Evolutionary conservation across 805 yeast genomes (phyloP).

Genomic region (Naumovozyma dairenensis): DNA sequence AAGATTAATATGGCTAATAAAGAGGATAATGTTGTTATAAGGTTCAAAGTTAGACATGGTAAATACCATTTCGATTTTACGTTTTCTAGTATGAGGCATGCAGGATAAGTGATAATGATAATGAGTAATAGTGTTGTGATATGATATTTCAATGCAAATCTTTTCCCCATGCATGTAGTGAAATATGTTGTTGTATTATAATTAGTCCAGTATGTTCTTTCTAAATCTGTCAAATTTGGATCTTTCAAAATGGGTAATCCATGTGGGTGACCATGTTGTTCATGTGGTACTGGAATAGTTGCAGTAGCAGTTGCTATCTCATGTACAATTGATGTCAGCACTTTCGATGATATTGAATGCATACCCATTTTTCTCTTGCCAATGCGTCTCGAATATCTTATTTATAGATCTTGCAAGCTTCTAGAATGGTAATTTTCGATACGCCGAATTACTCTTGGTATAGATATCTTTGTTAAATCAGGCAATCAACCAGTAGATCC

Average conservation of each 20-base stretch:
- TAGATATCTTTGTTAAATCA: too few relatives aligned
- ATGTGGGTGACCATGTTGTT: conserved; percentile 39
- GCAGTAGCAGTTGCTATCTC: conserved; percentile 6
- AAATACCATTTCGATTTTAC: conserved; percentile 49
- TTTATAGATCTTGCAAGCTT: too few relatives aligned
- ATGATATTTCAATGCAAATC: conserved; percentile 47
- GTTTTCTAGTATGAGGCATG: conserved; percentile 53
- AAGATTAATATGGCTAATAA: conserved; percentile 48
- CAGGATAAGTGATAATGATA: conserved; percentile 54
- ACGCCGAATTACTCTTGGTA: too few relatives aligned
- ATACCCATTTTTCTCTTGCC: too few relatives aligned
- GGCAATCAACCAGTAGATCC: too few relatives aligned
- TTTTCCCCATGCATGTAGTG: conserved; percentile 39
- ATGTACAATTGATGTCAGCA: too few relatives aligned
- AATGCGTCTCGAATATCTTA: too few relatives aligned
- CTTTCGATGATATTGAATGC: too few relatives aligned
- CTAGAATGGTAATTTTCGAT: too few relatives aligned
- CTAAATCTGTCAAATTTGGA: conserved; percentile 59
- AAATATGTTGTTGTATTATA: conserved; percentile 74
- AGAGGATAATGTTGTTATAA: conserved; percentile 38
- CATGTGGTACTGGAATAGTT: conserved; percentile 39
- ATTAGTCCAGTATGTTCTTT: conserved; percentile 63
- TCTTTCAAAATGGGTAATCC: conserved; percentile 61
- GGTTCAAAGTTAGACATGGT: conserved; percentile 44
- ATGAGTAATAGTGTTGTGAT: conserved; percentile 35